These are phyloP conservation scores for Myriangium duriaei DNA, from an alignment of 2,329 filamentous ascomycete genomes.

Conservation along the genomic window DNA sequence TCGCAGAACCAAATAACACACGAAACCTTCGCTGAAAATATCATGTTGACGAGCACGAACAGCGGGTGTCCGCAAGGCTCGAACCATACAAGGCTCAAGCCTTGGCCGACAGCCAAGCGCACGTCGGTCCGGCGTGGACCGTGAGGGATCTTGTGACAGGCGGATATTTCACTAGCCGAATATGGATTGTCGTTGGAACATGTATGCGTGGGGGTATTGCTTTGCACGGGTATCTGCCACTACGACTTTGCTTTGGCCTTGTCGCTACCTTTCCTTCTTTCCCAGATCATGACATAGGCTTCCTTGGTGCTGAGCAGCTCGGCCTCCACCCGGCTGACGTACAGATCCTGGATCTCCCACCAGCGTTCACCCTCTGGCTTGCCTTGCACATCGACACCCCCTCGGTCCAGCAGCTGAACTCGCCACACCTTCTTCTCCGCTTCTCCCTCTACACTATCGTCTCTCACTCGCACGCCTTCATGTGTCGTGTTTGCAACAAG, in stretches of 20 bases:
- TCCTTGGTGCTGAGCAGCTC: slow-evolving; percentile 89
- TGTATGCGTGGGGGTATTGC: too few species aligned
- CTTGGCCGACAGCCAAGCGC: too few species aligned
- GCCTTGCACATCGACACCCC: slow-evolving; percentile 13
- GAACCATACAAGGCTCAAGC: too few species aligned
- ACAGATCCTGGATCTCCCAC: slow-evolving; percentile 88
- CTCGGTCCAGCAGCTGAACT: slow-evolving; percentile 71
- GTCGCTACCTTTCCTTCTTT: slow-evolving; percentile 52
- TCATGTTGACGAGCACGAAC: too few species aligned
- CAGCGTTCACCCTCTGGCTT: slow-evolving; percentile 58
- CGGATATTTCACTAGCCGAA: too few species aligned
- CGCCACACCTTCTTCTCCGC: slow-evolving; percentile 93
- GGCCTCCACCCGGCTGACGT: slow-evolving; percentile 75
- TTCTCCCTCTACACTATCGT: slow-evolving; percentile 77
- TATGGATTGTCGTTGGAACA: too few species aligned
- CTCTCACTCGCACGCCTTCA: slow-evolving; percentile 63
- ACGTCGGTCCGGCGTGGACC: too few species aligned
- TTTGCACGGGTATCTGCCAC: too few species aligned
- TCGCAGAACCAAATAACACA: too few species aligned
- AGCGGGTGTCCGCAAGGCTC: too few species aligned
- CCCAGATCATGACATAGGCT: slow-evolving; percentile 94
- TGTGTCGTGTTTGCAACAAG: slow-evolving; percentile 89
- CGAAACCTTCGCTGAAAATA: too few species aligned
- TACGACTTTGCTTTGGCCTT: slow-evolving; percentile 12
- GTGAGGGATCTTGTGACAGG: too few species aligned